Base-by-base conservation (phyloP, 441 rosid species). In the Theobroma grandiflorum region DNA sequence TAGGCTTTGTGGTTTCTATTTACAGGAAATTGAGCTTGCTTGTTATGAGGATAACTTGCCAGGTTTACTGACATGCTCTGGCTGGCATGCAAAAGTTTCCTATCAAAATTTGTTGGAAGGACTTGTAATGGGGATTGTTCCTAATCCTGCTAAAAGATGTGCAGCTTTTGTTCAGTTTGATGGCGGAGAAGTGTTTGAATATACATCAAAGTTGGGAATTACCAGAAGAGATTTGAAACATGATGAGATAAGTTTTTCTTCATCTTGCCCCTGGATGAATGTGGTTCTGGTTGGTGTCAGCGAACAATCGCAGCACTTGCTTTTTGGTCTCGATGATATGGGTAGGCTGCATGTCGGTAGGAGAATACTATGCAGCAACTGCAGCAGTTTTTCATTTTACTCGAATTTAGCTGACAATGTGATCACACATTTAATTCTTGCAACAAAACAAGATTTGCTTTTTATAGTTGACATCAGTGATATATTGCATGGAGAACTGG, bases 361-460 rank as follows among this genome's bases (percentile, higher is more conserved):
- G 77, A 91, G 84, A 88, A 78, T 87, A 70, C 74, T 92, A 49
- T 96, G 94, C 87, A 90, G 86, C 82, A 95, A 95, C 89, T 95
- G 99, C 89, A 86, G 89, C 86, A 92, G 94, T 84, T 93, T 95
- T 88, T 87, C 98, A 22, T 87, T 91, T 78, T 95, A 96, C 85
- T 95, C 98, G 43, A 96, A 90, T 84, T 77, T 89, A 55, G 89
- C 86, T 15, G 88, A 92, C 84, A 90, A 88, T 79, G 91, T 86
- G 77, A 89, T 86, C 75, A 90, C 97, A 63, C 98, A 96, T 91
- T 84, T 96, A 86, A 88, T 91, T 81, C 89, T 95, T 84, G 85
- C 93, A 82, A 92, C 97, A 67, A 95, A 91, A 85, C 99, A 96
- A 65, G 94, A 95, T 88, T 86, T 91, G 77, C 98, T 95, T 77